Percentiles rank a stretch among this genome's conserved stretches.
Evolutionary conservation across 2,329 filamentous ascomycete genomes (phyloP).

Genomic region (Pseudogymnoascus sp.): DNA sequence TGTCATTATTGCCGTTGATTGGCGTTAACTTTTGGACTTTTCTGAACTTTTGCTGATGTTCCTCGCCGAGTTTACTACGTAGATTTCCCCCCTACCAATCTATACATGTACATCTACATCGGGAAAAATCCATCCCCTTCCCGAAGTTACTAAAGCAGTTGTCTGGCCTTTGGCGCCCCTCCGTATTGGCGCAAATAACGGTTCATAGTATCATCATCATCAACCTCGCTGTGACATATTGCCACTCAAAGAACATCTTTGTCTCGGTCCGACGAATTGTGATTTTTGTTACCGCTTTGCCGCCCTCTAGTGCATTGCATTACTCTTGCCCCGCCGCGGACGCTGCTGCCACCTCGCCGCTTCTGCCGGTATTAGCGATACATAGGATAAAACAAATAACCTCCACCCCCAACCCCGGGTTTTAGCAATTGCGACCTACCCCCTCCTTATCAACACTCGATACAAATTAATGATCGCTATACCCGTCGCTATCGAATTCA

Average conservation of each 20-base stretch:
- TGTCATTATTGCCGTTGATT: neutral
- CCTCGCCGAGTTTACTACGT: neutral
- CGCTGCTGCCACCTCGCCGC: conserved; percentile 7
- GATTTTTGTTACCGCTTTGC: conserved; percentile 3
- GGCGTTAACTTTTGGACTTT: neutral
- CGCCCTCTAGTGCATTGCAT: conserved; percentile 4
- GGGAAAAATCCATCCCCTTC: neutral
- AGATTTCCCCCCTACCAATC: neutral
- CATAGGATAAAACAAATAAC: neutral
- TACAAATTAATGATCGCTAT: conserved; percentile 7
- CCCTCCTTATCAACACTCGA: neutral
- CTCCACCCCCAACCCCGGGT: neutral
- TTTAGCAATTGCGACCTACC: conserved; percentile 3
- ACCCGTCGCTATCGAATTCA: neutral
- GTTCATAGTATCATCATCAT: neutral
- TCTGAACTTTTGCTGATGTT: neutral
- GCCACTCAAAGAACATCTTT: neutral
- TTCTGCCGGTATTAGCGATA: conserved; percentile 3
- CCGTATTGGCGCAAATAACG: neutral
- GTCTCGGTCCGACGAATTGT: neutral
- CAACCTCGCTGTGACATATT: conserved; percentile 1
- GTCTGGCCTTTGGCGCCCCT: conserved; percentile 3
- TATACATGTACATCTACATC: neutral
- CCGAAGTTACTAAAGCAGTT: neutral
- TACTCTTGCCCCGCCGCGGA: neutral